Conservation (phyloP, 345 rosid species). For the Gossypium stocksii region DNA sequence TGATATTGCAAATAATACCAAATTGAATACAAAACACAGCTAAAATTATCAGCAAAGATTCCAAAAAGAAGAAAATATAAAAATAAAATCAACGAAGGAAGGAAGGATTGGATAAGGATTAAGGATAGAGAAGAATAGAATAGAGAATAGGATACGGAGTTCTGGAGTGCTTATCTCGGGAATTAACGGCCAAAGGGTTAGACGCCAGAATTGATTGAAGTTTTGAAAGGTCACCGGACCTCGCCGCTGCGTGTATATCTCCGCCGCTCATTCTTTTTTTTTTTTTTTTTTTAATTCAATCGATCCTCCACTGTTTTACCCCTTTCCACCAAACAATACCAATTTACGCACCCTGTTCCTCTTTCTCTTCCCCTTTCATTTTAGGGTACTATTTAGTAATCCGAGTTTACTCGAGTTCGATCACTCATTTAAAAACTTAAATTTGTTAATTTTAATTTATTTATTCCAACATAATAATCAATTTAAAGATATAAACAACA, state of each 20-base stretch:
- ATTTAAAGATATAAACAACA: too few species aligned
- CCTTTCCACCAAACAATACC: not conserved
- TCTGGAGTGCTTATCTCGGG: constrained; percentile 93
- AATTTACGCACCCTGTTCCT: not conserved
- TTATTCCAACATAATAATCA: fast-evolving
- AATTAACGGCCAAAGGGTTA: constrained; percentile 63
- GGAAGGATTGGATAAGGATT: constrained; percentile 29
- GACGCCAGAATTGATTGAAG: constrained; percentile 54
- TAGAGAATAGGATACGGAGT: constrained; percentile 79
- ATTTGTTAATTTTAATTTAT: too few species aligned
- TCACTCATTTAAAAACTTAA: too few species aligned
- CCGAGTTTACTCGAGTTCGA: too few species aligned
- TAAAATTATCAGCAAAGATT: not conserved
- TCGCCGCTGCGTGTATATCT: constrained; percentile 77
- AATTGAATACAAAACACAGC: not conserved
- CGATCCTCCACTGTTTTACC: not conserved
- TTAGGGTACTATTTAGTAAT: too few species aligned
- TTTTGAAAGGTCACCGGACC: constrained; percentile 73
- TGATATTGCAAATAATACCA: not conserved
- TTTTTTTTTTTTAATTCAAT: not conserved
- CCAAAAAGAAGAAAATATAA: not conserved
- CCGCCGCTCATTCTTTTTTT: constrained; percentile 19
- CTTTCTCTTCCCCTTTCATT: not conserved
- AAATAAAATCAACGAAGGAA: not conserved
- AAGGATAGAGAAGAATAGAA: constrained; percentile 42